Evolutionary conservation across 2,329 filamentous ascomycete species (phyloP).

Genomic region (Diaporthe citri): DNA sequence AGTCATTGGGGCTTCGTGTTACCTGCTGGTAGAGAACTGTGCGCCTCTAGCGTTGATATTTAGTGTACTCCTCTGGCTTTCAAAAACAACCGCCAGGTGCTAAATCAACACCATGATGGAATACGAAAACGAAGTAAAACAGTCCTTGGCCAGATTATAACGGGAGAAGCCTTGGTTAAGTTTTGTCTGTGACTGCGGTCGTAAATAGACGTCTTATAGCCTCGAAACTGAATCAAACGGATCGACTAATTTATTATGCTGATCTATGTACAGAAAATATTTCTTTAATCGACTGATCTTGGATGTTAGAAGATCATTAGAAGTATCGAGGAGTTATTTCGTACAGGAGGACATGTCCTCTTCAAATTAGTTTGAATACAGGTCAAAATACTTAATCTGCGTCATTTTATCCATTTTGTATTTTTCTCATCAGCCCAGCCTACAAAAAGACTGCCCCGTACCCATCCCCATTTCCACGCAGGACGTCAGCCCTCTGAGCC

Average conservation of each 20-base stretch:
- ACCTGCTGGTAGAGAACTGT: background rate
- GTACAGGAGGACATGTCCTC: accelerated
- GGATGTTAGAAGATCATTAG: background rate
- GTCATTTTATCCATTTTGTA: background rate
- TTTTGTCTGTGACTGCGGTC: background rate
- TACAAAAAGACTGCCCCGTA: slow-evolving; percentile 6
- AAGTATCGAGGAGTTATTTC: background rate
- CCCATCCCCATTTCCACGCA: slow-evolving; percentile 2
- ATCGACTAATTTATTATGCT: background rate
- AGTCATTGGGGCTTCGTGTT: background rate
- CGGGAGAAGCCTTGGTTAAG: background rate
- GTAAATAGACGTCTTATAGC: background rate
- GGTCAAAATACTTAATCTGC: background rate
- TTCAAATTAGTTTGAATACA: background rate
- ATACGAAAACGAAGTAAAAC: background rate
- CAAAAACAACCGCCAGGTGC: background rate
- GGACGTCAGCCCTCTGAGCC: background rate
- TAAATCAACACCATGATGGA: background rate
- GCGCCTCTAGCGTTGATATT: background rate
- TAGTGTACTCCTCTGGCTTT: background rate
- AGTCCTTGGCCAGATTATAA: background rate
- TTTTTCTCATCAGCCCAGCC: background rate
- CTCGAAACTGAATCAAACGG: background rate
- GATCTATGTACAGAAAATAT: background rate
- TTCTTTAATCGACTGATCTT: background rate